Conservation (phyloP, 108 stramenopile genomes). For the Aurantiochytrium sp. region DNA sequence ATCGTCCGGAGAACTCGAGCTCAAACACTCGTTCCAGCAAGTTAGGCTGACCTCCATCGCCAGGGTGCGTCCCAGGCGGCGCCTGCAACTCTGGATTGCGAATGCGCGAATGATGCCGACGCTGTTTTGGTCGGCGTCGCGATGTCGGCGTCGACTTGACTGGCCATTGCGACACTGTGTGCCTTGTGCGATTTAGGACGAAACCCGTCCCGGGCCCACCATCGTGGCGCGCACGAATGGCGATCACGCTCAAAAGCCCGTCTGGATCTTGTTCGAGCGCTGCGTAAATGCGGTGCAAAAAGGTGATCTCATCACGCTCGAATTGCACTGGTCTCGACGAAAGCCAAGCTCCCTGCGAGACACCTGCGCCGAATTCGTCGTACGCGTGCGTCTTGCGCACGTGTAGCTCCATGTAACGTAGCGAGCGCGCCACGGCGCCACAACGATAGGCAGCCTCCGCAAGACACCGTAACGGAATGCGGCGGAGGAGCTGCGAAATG, state of each 20-base stretch:
- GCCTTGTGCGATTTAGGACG: not conserved
- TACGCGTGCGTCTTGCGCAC: not conserved
- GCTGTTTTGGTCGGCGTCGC: not conserved
- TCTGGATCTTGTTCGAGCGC: slow-evolving; percentile 20
- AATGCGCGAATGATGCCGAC: not conserved
- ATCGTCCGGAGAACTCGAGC: not conserved
- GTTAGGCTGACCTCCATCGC: not conserved
- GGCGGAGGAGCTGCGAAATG: not conserved
- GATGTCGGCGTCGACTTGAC: not conserved
- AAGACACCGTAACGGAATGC: not conserved
- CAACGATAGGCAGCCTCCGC: not conserved
- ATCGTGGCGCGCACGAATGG: slow-evolving; percentile 15
- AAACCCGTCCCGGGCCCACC: slow-evolving; percentile 7
- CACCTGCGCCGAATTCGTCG: not conserved
- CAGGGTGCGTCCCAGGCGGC: not conserved
- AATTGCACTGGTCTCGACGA: not conserved
- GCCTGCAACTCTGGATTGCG: not conserved
- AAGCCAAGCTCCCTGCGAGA: not conserved
- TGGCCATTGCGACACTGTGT: not conserved
- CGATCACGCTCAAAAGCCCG: not conserved
- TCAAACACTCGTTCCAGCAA: not conserved
- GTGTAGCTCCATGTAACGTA: not conserved
- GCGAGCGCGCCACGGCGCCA: not conserved
- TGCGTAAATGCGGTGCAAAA: slow-evolving; percentile 2
- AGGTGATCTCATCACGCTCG: slow-evolving; percentile 1